Percentiles rank a stretch among this genome's conserved stretches.
Evolutionary conservation across 2,329 filamentous ascomycete species (phyloP).

Genomic region (Sphaerulina populicola): DNA sequence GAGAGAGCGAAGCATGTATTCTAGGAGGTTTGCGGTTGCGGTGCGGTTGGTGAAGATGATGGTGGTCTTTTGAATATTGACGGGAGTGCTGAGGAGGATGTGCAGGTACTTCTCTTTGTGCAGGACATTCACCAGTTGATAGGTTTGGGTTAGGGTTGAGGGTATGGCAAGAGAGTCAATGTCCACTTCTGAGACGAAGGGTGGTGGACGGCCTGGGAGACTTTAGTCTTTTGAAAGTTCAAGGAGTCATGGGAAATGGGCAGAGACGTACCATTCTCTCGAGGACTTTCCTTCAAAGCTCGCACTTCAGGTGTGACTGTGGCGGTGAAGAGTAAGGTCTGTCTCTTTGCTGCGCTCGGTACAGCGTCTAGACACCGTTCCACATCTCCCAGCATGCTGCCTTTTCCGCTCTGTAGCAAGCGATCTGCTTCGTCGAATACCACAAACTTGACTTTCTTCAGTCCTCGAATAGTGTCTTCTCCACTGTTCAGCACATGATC

Average conservation of each 20-base stretch:
- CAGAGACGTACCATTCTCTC: slow-evolving; percentile 8
- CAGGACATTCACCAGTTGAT: slow-evolving; percentile 79
- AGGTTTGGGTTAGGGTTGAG: slow-evolving; percentile 69
- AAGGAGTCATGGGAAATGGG: background rate
- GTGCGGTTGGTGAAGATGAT: slow-evolving; percentile 96
- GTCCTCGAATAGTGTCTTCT: slow-evolving; percentile 75
- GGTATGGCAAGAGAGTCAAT: slow-evolving; percentile 66
- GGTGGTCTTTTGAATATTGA: slow-evolving; percentile 64
- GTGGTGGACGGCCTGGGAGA: slow-evolving; percentile 41
- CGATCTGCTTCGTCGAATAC: slow-evolving; percentile 95
- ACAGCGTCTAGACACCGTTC: slow-evolving; percentile 78
- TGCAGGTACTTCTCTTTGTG: slow-evolving; percentile 95
- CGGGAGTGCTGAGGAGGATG: slow-evolving; percentile 70
- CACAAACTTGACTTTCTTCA: slow-evolving; percentile 71
- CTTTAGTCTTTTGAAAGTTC: background rate
- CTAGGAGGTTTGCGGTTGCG: slow-evolving; percentile 76
- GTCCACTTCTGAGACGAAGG: slow-evolving; percentile 85
- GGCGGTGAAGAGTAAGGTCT: slow-evolving; percentile 92
- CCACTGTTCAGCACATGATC: slow-evolving; percentile 90
- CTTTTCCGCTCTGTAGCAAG: slow-evolving; percentile 63
- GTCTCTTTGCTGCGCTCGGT: slow-evolving; percentile 66
- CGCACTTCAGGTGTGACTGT: slow-evolving; percentile 90
- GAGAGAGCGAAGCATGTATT: slow-evolving; percentile 77
- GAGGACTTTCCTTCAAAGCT: slow-evolving; percentile 58
- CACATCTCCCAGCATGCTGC: slow-evolving; percentile 90